These are phyloP conservation scores for Delonix regia DNA, from an alignment of 306 rosid species.

Conservation along the genomic window DNA sequence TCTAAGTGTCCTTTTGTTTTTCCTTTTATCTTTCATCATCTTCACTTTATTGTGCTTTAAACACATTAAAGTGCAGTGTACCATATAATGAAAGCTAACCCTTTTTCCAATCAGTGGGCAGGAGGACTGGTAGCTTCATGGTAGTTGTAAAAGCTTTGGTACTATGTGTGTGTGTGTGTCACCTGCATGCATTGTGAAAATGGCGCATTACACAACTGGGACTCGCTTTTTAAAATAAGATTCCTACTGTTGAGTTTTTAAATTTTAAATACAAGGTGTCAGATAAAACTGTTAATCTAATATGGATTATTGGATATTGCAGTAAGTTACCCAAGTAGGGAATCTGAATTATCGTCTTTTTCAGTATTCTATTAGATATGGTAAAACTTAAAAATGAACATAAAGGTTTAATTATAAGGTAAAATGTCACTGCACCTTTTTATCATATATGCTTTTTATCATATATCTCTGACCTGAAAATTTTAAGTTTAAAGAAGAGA, in stretches of 20 bases:
- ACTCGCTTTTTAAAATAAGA: too few species aligned
- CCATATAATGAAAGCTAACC: slow-evolving; percentile 24
- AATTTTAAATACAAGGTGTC: too few species aligned
- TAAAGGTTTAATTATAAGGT: neutral
- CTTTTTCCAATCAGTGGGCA: neutral
- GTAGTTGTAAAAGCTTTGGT: slow-evolving; percentile 21
- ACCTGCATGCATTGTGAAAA: slow-evolving; percentile 23
- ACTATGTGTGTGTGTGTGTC: neutral
- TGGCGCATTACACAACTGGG: slow-evolving; percentile 7
- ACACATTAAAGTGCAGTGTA: slow-evolving; percentile 18
- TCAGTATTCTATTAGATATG: neutral
- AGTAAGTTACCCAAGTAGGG: too few species aligned
- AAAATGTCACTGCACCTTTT: too few species aligned
- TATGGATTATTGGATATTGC: too few species aligned
- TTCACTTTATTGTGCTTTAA: slow-evolving; percentile 25
- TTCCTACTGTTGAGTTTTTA: too few species aligned
- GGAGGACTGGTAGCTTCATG: slow-evolving; percentile 29
- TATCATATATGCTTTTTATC: too few species aligned
- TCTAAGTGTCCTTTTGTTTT: neutral
- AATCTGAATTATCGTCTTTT: too few species aligned
- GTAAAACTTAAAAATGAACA: neutral
- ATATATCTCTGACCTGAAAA: too few species aligned
- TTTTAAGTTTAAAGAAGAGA: neutral
- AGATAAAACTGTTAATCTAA: too few species aligned
- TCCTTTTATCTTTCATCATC: neutral